Base-by-base conservation (phyloP, 2,329 filamentous ascomycete species). In the Tolypocladium tundrense region DNA sequence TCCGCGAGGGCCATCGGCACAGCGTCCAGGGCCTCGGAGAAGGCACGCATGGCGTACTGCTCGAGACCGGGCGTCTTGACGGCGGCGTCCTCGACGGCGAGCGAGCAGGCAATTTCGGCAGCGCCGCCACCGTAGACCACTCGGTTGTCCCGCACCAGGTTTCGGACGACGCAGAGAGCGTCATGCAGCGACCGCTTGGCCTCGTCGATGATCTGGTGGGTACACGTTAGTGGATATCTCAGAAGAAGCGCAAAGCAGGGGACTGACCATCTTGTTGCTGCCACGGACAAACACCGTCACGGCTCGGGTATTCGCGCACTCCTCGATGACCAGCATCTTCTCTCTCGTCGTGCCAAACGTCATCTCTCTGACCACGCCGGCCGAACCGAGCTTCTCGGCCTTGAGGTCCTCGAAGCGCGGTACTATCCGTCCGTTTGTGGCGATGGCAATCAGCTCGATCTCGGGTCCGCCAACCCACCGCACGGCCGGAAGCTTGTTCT, bases 321-420 rank as follows among this genome's bases (percentile, higher is more conserved):
- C 94, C 77, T 99, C 95, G 67, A 99, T 99, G 58, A 99, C 90
- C 67, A 99, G 81, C 94, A 99, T 99, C 85, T 99, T 97, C 77
- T 99, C 94, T 69, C 94, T 85, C 50, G 94, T 99, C 1, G 94
- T 99, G 67, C 94, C 94, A 69, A 99, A 99, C 35, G 85, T 88
- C 88, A 99, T 91, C 75, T 99, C 92, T 63, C 91, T 84, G 59
- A 99, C 94, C 53, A 96, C 76, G 60, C 94, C 94, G 27, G 94
- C 94, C 31, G 78, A 87, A 62, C 94, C 94, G 52, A 99, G 85
- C 81, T 99, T 99, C 70, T 91, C 90, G 7, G 90, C 75, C 67
- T 84, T 94, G 64, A 99, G 79, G 69, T 99, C 94, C 76, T 97
- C 94, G 72, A 99, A 99, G 61, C 94, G 86, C 48, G 94, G 95